Percentiles rank a stretch among this genome's conserved stretches.
These are phyloP conservation scores for Alternaria rosae DNA, from an alignment of 2,329 filamentous ascomycete genomes.

Conservation along the genomic window DNA sequence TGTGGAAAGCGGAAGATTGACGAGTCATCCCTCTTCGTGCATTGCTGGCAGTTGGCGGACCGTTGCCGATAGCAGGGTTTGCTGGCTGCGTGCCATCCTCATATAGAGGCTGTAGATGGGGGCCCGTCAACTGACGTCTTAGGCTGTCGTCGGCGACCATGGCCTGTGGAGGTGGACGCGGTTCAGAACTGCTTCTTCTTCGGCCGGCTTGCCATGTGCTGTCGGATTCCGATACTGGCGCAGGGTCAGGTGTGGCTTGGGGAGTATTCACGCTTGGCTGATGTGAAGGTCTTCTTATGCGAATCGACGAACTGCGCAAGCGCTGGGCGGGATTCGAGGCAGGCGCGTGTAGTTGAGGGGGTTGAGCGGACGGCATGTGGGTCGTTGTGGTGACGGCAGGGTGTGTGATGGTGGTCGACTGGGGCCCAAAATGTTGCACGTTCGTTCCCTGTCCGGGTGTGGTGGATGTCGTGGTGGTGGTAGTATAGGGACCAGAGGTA, in stretches of 20 bases:
- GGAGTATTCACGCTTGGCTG: constrained; percentile 8
- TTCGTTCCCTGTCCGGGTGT: constrained; percentile 27
- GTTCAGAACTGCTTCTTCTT: constrained; percentile 44
- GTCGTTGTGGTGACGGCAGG: constrained; percentile 43
- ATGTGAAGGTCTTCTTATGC: constrained; percentile 32
- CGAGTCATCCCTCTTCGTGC: constrained; percentile 29
- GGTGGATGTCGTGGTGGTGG: constrained; percentile 38
- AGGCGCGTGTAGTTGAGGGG: constrained; percentile 12
- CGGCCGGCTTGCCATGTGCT: constrained; percentile 30
- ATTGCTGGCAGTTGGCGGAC: constrained; percentile 22
- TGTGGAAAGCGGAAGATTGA: constrained; percentile 35
- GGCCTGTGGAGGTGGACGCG: constrained; percentile 36
- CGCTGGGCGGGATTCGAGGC: constrained; percentile 18
- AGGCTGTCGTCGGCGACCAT: constrained; percentile 34
- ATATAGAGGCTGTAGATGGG: constrained; percentile 43
- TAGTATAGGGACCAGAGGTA: constrained; percentile 35
- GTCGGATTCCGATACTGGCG: constrained; percentile 13
- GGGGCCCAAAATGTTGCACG: constrained; percentile 30
- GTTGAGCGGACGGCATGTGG: constrained; percentile 19
- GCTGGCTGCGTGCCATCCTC: constrained; percentile 31
- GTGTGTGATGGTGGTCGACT: constrained; percentile 34
- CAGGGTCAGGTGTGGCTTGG: constrained; percentile 1
- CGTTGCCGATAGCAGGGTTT: constrained; percentile 13
- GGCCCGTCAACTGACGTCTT: constrained; percentile 35
- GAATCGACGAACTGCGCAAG: constrained; percentile 37